Percentiles rank a stretch among this genome's conserved stretches.
Evolutionary conservation across 139 green algal genomes (phyloP).

Genomic region (Spirogloea muscicola): DNA sequence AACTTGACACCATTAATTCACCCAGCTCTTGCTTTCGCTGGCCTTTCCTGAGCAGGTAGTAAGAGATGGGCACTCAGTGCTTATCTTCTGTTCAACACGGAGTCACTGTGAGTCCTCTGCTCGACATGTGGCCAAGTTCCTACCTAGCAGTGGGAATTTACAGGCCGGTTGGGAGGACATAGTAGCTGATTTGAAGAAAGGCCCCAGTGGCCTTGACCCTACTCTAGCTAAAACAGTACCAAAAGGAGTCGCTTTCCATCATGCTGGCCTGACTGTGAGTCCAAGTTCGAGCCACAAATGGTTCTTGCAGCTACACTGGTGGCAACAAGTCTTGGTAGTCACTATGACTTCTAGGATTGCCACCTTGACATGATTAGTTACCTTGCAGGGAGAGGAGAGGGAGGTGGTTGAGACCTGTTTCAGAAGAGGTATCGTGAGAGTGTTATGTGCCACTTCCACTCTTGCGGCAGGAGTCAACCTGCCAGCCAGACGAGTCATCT

Average conservation of each 20-base stretch:
- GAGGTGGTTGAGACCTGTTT: constrained; percentile 78
- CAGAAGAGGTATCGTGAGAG: constrained; percentile 64
- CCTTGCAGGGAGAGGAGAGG: constrained; percentile 49
- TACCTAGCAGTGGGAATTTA: constrained; percentile 23
- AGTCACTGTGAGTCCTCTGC: constrained; percentile 62
- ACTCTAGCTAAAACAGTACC: constrained; percentile 39
- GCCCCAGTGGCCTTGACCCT: constrained; percentile 14
- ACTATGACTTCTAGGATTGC: too few relatives aligned
- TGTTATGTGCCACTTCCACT: constrained; percentile 90
- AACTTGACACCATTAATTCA: too few relatives aligned
- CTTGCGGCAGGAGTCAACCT: constrained; percentile 69
- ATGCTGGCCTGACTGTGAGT: constrained; percentile 52
- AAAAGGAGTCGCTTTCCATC: constrained; percentile 77
- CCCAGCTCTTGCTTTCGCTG: too few relatives aligned
- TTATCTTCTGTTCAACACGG: constrained; percentile 32
- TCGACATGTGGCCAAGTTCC: constrained; percentile 20
- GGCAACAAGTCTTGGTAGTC: too few relatives aligned
- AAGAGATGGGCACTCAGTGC: constrained; percentile 31
- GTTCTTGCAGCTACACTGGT: too few relatives aligned
- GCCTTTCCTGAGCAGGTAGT: constrained; percentile 27
- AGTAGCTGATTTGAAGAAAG: constrained; percentile 21
- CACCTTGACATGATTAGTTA: too few relatives aligned
- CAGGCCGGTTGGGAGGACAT: constrained; percentile 4
- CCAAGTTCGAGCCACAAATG: not conserved
- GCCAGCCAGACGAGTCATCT: constrained; percentile 49